Evolutionary conservation across 2,329 filamentous ascomycete genomes (phyloP).

Genomic region (Botryotinia narcissicola): DNA sequence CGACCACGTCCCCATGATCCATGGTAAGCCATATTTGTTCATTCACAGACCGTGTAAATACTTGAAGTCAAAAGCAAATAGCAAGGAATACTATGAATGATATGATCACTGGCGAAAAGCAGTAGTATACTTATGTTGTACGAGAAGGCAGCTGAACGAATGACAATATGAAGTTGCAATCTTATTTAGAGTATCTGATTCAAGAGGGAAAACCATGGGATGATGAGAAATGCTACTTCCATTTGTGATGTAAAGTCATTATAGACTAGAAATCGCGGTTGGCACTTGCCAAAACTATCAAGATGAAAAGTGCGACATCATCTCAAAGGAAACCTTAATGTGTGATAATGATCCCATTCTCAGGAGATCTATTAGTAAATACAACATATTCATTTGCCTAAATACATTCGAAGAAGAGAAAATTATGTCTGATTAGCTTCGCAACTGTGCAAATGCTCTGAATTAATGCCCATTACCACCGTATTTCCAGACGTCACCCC

Average conservation of each 20-base stretch:
- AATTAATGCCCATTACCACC: background rate
- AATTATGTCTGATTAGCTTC: background rate
- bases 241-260: background rate
- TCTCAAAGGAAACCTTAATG: background rate
- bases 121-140: conserved; percentile 15
- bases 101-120: background rate
- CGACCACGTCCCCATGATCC: conserved; percentile 8
- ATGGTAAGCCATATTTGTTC: conserved; percentile 12
- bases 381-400: background rate
- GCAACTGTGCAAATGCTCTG: background rate
- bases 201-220: background rate
- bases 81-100: conserved; percentile 3
- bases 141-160: background rate
- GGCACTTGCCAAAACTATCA: conserved; percentile 11
- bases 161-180: background rate
- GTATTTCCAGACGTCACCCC: background rate
- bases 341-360: background rate
- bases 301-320: background rate
- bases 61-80: conserved; percentile 9
- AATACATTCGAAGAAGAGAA: background rate
- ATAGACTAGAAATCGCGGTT: background rate
- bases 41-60: conserved; percentile 3
- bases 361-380: background rate
- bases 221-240: background rate
- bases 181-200: background rate